Evolutionary conservation across 352 stramenopile species (phyloP).

Genomic region (Globisporangium yorkense): DNA sequence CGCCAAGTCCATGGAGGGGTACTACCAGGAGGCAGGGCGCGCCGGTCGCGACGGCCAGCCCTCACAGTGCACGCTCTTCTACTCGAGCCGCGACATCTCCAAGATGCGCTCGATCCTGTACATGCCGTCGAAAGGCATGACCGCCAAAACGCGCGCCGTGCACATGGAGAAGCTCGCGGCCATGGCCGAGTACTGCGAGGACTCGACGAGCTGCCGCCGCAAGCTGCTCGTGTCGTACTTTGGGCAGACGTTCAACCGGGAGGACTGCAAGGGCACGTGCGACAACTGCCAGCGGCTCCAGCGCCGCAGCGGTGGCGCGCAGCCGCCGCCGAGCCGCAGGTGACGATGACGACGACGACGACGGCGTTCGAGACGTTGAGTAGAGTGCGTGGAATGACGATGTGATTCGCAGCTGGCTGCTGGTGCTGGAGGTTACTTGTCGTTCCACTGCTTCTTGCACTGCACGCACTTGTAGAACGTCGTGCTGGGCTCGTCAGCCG

Average conservation of each 20-base stretch:
- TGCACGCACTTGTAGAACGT: constrained; percentile 99
- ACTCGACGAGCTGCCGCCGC: constrained; percentile 66
- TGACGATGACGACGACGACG: neutral
- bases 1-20: constrained; percentile 94
- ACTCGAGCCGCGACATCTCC: constrained; percentile 74
- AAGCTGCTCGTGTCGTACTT: constrained; percentile 79
- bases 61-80: constrained; percentile 90
- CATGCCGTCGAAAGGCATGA: constrained; percentile 79
- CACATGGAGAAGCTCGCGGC: constrained; percentile 74
- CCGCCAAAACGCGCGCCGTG: constrained; percentile 51
- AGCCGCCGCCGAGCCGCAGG: neutral
- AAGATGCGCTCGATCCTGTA: constrained; percentile 80
- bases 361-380: too few species aligned
- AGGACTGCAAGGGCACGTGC: constrained; percentile 43
- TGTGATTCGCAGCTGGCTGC: neutral
- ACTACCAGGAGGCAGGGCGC: constrained; percentile 97
- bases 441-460: constrained; percentile 97
- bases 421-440: constrained; percentile 31
- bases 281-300: constrained; percentile 12
- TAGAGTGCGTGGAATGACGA: neutral
- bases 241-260: constrained; percentile 61
- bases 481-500: constrained; percentile 97
- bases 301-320: neutral
- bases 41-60: constrained; percentile 94
- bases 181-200: constrained; percentile 78